Conservation (phyloP, 768 basidiomycete genomes). For the Astraeus odoratus region DNA sequence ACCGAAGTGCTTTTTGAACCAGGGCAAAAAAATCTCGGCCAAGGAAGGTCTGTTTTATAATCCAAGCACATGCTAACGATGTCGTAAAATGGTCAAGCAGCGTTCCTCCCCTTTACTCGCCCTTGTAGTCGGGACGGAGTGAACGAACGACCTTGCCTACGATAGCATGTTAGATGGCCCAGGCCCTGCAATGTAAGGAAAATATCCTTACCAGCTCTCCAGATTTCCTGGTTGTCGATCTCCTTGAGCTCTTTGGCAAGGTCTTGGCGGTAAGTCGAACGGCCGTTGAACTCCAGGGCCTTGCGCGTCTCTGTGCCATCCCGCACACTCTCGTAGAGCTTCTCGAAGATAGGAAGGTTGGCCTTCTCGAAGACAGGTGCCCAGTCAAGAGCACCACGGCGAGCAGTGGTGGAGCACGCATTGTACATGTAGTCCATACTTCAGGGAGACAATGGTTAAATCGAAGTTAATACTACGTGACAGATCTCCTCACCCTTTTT, state of each 20-base stretch:
- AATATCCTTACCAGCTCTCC: slow-evolving; percentile 70
- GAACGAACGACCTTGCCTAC: slow-evolving; percentile 83
- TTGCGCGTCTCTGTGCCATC: slow-evolving; percentile 97
- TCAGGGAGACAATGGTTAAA: slow-evolving; percentile 6
- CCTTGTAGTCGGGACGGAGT: slow-evolving; percentile 79
- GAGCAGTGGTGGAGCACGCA: slow-evolving; percentile 98
- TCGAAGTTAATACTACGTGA: not conserved
- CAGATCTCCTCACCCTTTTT: slow-evolving; percentile 62
- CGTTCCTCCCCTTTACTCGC: slow-evolving; percentile 35
- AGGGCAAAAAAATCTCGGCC: not conserved
- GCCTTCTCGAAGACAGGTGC: slow-evolving; percentile 94
- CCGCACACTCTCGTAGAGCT: slow-evolving; percentile 89
- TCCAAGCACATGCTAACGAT: not conserved
- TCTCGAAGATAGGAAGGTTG: slow-evolving; percentile 90
- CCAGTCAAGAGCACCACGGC: slow-evolving; percentile 99
- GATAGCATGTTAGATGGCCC: slow-evolving; percentile 5
- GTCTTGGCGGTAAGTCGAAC: slow-evolving; percentile 87
- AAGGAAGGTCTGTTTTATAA: not conserved
- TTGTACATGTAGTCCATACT: slow-evolving; percentile 99
- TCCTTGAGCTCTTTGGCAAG: slow-evolving; percentile 87
- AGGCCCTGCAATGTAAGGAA: no score
- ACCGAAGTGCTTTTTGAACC: slow-evolving; percentile 2
- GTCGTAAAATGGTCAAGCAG: not conserved
- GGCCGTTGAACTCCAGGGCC: slow-evolving; percentile 92
- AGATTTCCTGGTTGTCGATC: slow-evolving; percentile 98